Evolutionary conservation across 352 stramenopile species (phyloP), one percentile per base, ranked within the genome.

Genomic region (Pythium diclinum): DNA sequence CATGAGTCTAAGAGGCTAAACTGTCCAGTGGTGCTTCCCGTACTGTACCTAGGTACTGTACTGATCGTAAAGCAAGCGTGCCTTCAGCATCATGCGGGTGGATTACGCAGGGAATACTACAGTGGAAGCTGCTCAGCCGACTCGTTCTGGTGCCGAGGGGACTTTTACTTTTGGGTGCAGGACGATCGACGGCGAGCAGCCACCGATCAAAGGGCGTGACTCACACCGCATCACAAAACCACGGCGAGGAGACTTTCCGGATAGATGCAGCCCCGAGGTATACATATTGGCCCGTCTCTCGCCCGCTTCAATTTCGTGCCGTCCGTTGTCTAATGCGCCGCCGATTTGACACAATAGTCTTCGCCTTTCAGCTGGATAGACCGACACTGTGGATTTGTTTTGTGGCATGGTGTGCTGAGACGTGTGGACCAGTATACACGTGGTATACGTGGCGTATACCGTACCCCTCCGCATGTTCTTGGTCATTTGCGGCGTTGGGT

Each of bases 201-300:
- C 48, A 64, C 57, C 47, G 19, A 60, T 13, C 47, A n/a, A 42
- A 42, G 36, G n/a, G 57, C 28, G 58, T 71, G 64, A 71, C 57
- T 71, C 58, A 71, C 57, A 30, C 14, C 9, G 30, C 58, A 71
- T 69, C 63, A 69, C 56, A 36, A 28, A 23, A 38, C 16, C 30
- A 34, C 21, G 38, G 49, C 32, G 21, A 57, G 23, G 28, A 44
- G 23, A 44, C 32, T 61, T 36, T 56, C 49, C 49, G 49, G 52
- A 61, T 52, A 32, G 14, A 48, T 21, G 30, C n/a, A n/a, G n/a
- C n/a, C n/a, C n/a, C n/a, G n/a, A 9, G 40, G 51, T 71, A 61
- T 55, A 65, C 51, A 23, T 6, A 6, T 6, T 53, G 46, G 11
- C 19, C 21, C 4, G 7, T 53, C 46, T 59, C 19, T 6, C 33